Evolutionary conservation across 2,329 filamentous ascomycete species (phyloP).

Genomic region (Colletotrichum endophyticum): DNA sequence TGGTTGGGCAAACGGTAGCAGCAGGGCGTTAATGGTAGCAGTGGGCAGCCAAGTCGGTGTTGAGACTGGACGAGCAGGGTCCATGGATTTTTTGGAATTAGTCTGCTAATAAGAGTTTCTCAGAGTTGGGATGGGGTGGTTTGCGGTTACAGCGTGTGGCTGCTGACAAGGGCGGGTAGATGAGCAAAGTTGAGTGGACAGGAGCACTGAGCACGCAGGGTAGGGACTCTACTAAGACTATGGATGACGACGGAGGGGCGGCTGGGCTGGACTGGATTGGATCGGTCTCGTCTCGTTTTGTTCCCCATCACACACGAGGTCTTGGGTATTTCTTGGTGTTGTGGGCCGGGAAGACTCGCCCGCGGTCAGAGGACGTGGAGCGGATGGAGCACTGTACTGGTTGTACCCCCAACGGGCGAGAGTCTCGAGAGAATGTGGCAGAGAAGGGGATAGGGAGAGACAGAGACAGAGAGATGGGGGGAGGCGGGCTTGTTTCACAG

Average conservation of each 20-base stretch:
- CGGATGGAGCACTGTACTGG: neutral
- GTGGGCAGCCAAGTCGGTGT: neutral
- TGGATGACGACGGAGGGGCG: neutral
- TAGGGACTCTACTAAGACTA: neutral
- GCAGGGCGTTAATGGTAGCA: neutral
- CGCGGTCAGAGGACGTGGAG: neutral
- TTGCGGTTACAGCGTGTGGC: neutral
- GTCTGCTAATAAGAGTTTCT: neutral
- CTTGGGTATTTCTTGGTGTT: neutral
- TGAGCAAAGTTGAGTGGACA: constrained; percentile 13
- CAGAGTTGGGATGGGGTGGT: neutral
- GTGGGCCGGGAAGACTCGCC: constrained; percentile 13
- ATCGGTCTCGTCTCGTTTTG: neutral
- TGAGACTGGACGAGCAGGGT: neutral
- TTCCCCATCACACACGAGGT: neutral
- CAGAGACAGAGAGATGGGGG: neutral
- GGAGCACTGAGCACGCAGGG: neutral
- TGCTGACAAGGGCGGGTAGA: constrained; percentile 12
- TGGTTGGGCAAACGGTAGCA: neutral
- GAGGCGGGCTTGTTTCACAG: constrained; percentile 11
- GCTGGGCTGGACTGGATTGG: neutral
- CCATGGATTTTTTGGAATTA: neutral
- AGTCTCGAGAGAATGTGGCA: neutral
- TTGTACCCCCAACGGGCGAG: neutral
- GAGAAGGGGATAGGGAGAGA: neutral